Conservation (phyloP, 495 filamentous ascomycete genomes). For the Pseudevernia furfuracea region DNA sequence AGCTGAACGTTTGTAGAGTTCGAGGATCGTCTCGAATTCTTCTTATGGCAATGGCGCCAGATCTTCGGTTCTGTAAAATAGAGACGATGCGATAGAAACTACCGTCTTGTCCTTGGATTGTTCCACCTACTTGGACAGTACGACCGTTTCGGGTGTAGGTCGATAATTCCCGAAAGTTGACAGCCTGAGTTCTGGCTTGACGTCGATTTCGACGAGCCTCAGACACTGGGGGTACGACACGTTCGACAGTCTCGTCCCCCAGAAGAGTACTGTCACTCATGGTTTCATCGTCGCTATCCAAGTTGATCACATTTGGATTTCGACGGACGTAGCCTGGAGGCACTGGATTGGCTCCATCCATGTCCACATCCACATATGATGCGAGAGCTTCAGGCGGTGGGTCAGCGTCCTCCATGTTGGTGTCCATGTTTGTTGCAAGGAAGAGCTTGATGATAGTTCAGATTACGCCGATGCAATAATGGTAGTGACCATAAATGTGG, state of each 20-base stretch:
- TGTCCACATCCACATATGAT: not conserved
- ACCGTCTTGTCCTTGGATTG: not conserved
- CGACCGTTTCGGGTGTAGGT: not conserved
- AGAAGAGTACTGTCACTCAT: constrained; percentile 8
- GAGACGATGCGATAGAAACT: not conserved
- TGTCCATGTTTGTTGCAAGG: not conserved
- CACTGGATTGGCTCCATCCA: not conserved
- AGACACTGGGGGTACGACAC: not conserved
- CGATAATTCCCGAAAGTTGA: not conserved
- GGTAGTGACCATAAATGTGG: not conserved
- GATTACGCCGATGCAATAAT: not conserved
- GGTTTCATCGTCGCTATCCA: constrained; percentile 3
- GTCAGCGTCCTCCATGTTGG: not conserved
- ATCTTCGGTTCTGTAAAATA: not conserved
- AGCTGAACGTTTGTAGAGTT: not conserved
- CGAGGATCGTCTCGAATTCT: not conserved
- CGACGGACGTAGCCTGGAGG: not conserved
- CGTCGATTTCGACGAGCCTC: not conserved
- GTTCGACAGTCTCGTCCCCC: not conserved
- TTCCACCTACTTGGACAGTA: not conserved
- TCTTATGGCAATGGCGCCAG: not conserved
- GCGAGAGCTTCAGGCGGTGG: not conserved
- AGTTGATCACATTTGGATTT: not conserved
- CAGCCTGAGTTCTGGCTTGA: not conserved
- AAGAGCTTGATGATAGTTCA: not conserved